Evolutionary conservation across 2,329 filamentous ascomycete genomes (phyloP), one percentile per base, ranked within the genome.

Genomic region (Aspergillus nomiae): DNA sequence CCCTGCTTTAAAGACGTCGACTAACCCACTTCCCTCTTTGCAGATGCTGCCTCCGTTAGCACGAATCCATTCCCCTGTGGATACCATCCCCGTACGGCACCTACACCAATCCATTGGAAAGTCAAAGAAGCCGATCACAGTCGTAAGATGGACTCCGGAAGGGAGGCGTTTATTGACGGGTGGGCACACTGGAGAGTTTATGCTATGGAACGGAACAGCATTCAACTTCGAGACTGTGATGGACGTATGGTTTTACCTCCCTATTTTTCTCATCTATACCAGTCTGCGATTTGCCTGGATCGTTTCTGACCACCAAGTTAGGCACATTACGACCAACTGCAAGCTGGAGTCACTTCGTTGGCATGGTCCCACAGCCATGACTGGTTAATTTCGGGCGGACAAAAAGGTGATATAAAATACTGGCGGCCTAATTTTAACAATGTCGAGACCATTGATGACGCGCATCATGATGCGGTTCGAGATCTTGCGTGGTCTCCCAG

Each of bases 221-320:
- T 99, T 99, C 86, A 98, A 99, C 78, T 99, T 99, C 72, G 95
- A 99, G 81, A 98, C 95, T 4, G 97, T 99, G 32, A 97, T 97
- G 91, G 94, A 97, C 77, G 82, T 84, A 69, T 59, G 79, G 65
- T n/a, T 74, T 45, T 34, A 21, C 10, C 7, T 24, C 30, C 41
- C 38, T 5, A n/a, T 32, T 51, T 51, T 19, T 19, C 30, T 51
- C 19, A 12, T 55, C 19, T 21, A 30, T 9, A 57, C 12, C 12
- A 8, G 16, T 12, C 48, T 9, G 2, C 11, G 4, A 7, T 30
- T 46, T 43, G 11, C 34, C 46, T 32, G 10, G n/a, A 45, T 10
- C 34, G 58, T 58, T 63, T 65, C 66, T 67, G 60, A 71, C 60
- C 30, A 32, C 28, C 14, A 11, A 36, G 45, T 38, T 64, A 84